phyloP scores from a whole-genome alignment of 495 filamentous ascomycete genomes.

The Parathielavia hyrcaniae region DNA sequence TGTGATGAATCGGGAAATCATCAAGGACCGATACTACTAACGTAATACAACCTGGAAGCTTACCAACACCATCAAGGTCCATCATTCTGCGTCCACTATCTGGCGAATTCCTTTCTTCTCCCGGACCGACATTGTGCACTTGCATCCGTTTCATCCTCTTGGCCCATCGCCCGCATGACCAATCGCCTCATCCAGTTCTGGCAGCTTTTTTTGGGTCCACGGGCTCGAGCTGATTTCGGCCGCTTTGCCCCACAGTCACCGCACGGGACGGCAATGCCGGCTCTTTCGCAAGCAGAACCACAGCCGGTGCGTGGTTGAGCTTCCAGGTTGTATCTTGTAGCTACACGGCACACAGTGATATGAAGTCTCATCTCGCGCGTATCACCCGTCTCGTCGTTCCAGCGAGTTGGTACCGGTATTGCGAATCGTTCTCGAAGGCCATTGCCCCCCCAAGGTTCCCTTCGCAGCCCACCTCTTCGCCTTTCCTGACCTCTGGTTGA shows the following conservation, averaged over 20 bases:
- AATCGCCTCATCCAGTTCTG: too few relatives aligned
- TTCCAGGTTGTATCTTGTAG: conserved; percentile 16
- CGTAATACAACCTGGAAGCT: too few relatives aligned
- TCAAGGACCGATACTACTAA: background rate
- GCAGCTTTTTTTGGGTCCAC: too few relatives aligned
- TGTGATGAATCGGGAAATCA: background rate
- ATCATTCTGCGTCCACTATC: background rate
- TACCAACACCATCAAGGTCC: background rate
- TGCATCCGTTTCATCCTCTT: background rate
- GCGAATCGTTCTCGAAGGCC: too few relatives aligned
- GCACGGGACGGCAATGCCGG: background rate
- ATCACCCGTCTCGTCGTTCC: background rate
- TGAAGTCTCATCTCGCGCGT: conserved; percentile 19
- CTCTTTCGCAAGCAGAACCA: background rate
- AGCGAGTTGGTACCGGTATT: too few relatives aligned
- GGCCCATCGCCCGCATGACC: too few relatives aligned
- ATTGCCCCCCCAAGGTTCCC: too few relatives aligned
- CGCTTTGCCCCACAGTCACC: too few relatives aligned
- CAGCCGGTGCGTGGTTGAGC: background rate
- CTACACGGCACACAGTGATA: too few relatives aligned
- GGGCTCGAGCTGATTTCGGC: too few relatives aligned
- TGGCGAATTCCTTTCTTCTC: background rate
- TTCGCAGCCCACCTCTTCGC: background rate
- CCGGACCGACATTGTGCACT: background rate
- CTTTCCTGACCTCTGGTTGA: background rate